Evolutionary conservation across 2,329 filamentous ascomycete genomes (phyloP).

Genomic region (Beauveria rudraprayagi): DNA sequence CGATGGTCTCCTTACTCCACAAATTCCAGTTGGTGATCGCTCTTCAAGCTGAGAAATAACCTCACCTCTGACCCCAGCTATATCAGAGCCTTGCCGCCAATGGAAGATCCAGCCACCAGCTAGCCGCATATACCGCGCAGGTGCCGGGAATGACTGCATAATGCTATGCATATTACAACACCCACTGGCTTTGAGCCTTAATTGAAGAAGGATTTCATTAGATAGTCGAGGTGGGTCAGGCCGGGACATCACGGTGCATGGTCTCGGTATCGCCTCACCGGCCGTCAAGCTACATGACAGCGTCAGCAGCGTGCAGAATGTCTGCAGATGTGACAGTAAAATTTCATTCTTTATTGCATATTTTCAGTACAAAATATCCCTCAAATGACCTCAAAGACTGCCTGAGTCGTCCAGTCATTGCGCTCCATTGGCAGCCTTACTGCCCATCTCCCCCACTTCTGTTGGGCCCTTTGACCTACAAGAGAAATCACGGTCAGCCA

Average conservation of each 20-base stretch:
- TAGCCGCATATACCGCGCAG: not conserved
- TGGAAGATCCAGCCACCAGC: not conserved
- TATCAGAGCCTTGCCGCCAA: too few relatives aligned
- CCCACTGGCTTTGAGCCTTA: not conserved
- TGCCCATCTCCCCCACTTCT: not conserved
- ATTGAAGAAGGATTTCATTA: not conserved
- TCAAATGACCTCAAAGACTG: not conserved
- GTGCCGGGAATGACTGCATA: not conserved
- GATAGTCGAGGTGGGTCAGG: not conserved
- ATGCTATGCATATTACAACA: too few relatives aligned
- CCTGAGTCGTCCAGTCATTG: not conserved
- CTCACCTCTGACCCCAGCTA: too few relatives aligned
- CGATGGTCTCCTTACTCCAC: too few relatives aligned
- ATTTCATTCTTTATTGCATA: not conserved
- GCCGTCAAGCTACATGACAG: not conserved
- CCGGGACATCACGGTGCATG: slow-evolving; percentile 10
- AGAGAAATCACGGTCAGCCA: slow-evolving; percentile 1
- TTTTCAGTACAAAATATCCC: not conserved
- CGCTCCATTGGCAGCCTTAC: too few relatives aligned
- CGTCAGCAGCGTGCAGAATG: not conserved
- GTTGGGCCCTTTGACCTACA: slow-evolving; percentile 4
- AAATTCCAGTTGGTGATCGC: too few relatives aligned
- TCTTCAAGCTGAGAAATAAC: too few relatives aligned
- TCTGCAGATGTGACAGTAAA: not conserved
- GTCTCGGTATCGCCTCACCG: not conserved